Percentiles rank a stretch among this genome's conserved stretches.
Conservation (phyloP, 495 filamentous ascomycete species). For the Gamarada debralockiae region DNA sequence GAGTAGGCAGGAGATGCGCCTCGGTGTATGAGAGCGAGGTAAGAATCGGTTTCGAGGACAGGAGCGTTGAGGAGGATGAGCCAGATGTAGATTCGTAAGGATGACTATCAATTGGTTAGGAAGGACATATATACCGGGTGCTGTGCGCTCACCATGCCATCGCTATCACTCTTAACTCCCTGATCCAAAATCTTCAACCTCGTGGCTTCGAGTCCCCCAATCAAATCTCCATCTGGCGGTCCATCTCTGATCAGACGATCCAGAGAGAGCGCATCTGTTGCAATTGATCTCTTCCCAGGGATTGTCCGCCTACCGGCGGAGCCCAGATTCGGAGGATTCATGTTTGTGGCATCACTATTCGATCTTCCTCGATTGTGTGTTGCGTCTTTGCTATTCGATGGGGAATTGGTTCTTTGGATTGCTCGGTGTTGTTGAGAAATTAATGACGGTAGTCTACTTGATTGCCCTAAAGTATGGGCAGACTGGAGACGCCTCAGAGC, state of each 20-base stretch:
- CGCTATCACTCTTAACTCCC: conserved; percentile 74
- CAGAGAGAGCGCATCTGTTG: conserved; percentile 58
- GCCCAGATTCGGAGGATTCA: conserved; percentile 13
- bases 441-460: conserved; percentile 20
- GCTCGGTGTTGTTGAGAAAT: conserved; percentile 31
- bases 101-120: conserved; percentile 55
- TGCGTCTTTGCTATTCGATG: conserved; percentile 17
- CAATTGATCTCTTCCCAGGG: conserved; percentile 32
- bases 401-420: conserved; percentile 24
- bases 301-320: conserved; percentile 13
- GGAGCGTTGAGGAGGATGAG: conserved; percentile 83
- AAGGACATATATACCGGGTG: neutral
- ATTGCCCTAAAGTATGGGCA: conserved; percentile 48
- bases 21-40: conserved; percentile 86
- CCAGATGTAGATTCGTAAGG: conserved; percentile 93
- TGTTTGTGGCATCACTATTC: conserved; percentile 63
- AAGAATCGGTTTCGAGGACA: conserved; percentile 77
- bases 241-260: conserved; percentile 68
- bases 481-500: conserved; percentile 52
- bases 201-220: conserved; percentile 65
- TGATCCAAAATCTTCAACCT: conserved; percentile 74
- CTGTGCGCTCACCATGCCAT: conserved; percentile 72
- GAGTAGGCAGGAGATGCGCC: conserved; percentile 90
- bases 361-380: conserved; percentile 49
- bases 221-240: conserved; percentile 62